Evolutionary conservation across 2,329 filamentous ascomycete genomes (phyloP), one percentile per base, ranked within the genome.

Genomic region (Neonectria hederae): DNA sequence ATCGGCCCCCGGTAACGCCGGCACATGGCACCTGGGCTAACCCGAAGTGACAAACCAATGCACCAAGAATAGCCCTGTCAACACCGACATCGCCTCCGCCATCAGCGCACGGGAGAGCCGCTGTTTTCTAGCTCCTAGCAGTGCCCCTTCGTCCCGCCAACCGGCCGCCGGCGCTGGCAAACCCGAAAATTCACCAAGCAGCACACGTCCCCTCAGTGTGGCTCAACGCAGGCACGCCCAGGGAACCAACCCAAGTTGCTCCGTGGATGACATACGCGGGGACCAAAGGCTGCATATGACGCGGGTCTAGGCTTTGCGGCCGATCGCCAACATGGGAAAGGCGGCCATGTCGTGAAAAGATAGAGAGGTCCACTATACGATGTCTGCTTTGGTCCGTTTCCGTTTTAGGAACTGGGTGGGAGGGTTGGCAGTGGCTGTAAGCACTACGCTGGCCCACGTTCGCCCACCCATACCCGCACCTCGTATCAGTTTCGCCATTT

Each of bases 401-500:
- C 70, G 35, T 48, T 67, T 70, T 62, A 21, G 58, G 72, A 65
- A 68, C 42, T 32, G 53, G 57, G 62, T 57, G 62, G 65, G 67
- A 70, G 65, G 69, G 53, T 49, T 57, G 62, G 65, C 53, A 68
- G 52, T 74, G 62, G 60, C 38, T 68, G 70, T 69, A 64, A 72
- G 69, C 72, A 66, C 64, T 70, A 74, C 72, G 69, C 65, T 58
- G 51, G 64, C 63, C 65, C 63, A 69, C 65, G 70, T 54, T 66
- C 65, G 59, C 61, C 51, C 59, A 66, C 60, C 52, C 22, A 67
- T 56, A n/a, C 63, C 67, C 68, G 62, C 60, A 72, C 70, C 72
- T 74, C 72, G 72, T 74, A 74, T 74, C 70, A 63, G 65, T 65
- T 69, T 74, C 65, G 67, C 72, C 69, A 70, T 71, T 71, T 65